A percentile compares a stretch with the other conserved stretches of the same genome.
These are phyloP conservation scores for Fusarium armeniacum DNA, from an alignment of 2,329 filamentous ascomycete genomes.

Conservation along the genomic window DNA sequence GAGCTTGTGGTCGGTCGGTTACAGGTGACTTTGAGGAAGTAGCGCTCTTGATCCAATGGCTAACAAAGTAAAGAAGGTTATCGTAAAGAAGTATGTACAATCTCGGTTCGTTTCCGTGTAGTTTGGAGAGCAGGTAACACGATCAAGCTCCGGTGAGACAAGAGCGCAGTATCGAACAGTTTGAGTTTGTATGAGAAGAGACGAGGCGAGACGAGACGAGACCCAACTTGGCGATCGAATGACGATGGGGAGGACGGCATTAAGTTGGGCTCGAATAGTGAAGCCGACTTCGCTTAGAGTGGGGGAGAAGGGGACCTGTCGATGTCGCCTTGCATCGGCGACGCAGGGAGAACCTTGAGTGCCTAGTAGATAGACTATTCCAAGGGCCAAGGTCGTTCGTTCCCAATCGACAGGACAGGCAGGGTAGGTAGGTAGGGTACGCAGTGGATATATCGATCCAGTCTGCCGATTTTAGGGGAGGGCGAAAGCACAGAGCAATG, in stretches of 20 bases:
- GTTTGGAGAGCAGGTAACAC: neutral
- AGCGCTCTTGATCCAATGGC: slow-evolving; percentile 5
- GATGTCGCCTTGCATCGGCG: slow-evolving; percentile 9
- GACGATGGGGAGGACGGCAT: slow-evolving; percentile 1
- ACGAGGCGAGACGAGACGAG: neutral
- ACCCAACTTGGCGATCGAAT: slow-evolving; percentile 2
- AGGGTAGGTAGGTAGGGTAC: neutral
- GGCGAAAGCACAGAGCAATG: neutral
- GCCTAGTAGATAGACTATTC: slow-evolving; percentile 6
- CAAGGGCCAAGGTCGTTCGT: neutral
- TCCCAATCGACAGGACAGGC: neutral
- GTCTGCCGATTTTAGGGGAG: neutral
- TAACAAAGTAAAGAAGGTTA: slow-evolving; percentile 9
- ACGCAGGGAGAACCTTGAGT: slow-evolving; percentile 11
- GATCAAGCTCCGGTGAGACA: neutral
- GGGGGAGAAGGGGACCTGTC: slow-evolving; percentile 11
- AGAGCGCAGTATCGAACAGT: neutral
- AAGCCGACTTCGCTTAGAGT: slow-evolving; percentile 6
- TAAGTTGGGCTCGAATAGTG: slow-evolving; percentile 15
- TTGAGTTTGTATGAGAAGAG: slow-evolving; percentile 1
- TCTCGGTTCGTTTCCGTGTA: slow-evolving; percentile 9
- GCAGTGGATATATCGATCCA: slow-evolving; percentile 2
- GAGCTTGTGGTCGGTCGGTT: slow-evolving; percentile 17
- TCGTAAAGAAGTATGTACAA: slow-evolving; percentile 25
- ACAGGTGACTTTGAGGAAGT: neutral